Conservation (phyloP, 495 filamentous ascomycete species). For the Hyphodiscus hymeniophilus region DNA sequence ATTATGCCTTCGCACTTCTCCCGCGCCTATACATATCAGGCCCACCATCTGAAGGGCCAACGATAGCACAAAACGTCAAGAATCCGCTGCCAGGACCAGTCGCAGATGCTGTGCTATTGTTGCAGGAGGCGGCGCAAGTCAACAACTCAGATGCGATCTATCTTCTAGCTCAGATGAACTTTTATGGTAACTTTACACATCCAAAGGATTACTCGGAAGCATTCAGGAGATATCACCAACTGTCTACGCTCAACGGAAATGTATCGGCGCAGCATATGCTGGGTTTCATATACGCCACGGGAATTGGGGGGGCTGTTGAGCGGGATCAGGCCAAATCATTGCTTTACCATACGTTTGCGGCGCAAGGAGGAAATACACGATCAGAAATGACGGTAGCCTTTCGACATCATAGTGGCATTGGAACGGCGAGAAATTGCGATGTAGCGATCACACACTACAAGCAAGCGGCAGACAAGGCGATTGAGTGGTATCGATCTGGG, state of each 20-base stretch:
- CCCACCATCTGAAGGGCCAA: conserved; percentile 5
- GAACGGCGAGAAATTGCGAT: conserved; percentile 77
- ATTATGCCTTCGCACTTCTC: conserved; percentile 16
- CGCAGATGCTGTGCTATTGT: conserved; percentile 57
- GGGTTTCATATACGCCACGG: conserved; percentile 93
- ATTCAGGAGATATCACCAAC: conserved; percentile 70
- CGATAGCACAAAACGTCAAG: neutral
- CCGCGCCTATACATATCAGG: conserved; percentile 18
- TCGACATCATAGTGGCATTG: conserved; percentile 79
- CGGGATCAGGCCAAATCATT: conserved; percentile 87
- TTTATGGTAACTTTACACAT: conserved; percentile 89
- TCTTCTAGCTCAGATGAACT: conserved; percentile 88
- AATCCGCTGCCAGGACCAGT: conserved; percentile 29
- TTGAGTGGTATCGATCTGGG: conserved; percentile 74
- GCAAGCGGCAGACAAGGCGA: conserved; percentile 86
- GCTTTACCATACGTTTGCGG: conserved; percentile 91
- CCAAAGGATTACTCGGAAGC: conserved; percentile 76
- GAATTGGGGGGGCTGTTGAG: conserved; percentile 73
- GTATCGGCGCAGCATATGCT: conserved; percentile 90
- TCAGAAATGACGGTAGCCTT: conserved; percentile 94
- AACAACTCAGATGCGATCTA: conserved; percentile 85
- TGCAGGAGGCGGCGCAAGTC: conserved; percentile 65
- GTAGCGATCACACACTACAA: conserved; percentile 83
- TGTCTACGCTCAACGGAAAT: conserved; percentile 76
- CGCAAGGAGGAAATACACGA: conserved; percentile 69